Conservation (phyloP, 2,329 filamentous ascomycete genomes). For the Ophiostoma himal-ulmi region DNA sequence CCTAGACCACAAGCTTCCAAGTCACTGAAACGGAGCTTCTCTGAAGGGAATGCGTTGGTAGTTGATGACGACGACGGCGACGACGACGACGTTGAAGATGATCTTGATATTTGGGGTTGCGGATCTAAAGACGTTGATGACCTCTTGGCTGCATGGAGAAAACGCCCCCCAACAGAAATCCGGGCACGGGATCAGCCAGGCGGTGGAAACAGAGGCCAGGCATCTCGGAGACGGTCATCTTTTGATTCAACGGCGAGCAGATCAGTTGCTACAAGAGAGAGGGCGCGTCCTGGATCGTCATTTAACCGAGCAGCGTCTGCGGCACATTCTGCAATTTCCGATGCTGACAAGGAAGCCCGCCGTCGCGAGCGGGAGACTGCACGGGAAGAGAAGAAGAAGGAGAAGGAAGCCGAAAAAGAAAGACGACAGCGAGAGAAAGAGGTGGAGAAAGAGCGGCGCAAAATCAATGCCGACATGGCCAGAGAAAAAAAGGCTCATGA, state of each 20-base stretch:
- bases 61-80: conserved; percentile 24
- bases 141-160: not conserved
- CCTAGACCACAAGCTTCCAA: not conserved
- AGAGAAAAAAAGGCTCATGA: conserved; percentile 58
- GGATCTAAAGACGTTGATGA: not conserved
- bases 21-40: conserved; percentile 20
- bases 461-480: conserved; percentile 50
- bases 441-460: conserved; percentile 50
- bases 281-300: not conserved
- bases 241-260: not conserved
- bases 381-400: conserved; percentile 41
- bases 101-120: not conserved
- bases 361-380: conserved; percentile 26
- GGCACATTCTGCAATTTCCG: conserved; percentile 24
- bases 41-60: conserved; percentile 12
- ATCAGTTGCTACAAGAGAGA: not conserved
- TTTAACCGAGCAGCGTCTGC: conserved; percentile 9
- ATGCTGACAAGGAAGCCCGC: conserved; percentile 23
- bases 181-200: not conserved
- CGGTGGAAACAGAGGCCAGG: not conserved
- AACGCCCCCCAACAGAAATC: not conserved
- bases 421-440: conserved; percentile 53
- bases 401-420: conserved; percentile 51
- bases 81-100: conserved; percentile 22
- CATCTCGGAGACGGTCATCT: not conserved